phyloP scores from a whole-genome alignment of 345 rosid species.

The Geranium brycei region DNA sequence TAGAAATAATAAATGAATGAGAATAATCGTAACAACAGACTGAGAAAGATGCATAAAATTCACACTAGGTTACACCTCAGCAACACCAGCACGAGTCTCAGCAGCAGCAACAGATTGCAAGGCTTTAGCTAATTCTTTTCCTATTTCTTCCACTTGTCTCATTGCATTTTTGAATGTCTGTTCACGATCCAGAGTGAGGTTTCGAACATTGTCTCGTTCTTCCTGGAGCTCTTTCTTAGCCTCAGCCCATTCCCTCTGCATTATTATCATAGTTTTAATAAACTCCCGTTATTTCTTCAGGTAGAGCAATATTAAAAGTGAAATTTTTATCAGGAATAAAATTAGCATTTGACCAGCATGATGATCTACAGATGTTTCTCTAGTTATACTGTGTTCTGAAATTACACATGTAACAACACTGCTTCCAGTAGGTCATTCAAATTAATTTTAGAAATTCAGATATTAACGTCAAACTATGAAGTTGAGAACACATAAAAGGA shows the following conservation, averaged over 20 bases:
- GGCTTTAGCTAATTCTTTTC: conserved; percentile 60
- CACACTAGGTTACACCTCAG: conserved; percentile 44
- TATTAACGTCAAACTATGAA: no score
- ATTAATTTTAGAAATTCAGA: no score
- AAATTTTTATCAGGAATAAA: no score
- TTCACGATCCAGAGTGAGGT: conserved; percentile 50
- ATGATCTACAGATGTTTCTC: no score
- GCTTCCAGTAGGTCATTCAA: no score
- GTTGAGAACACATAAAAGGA: no score
- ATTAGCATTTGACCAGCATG: no score
- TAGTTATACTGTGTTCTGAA: no score
- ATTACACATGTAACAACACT: no score
- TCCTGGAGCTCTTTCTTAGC: conserved; percentile 80
- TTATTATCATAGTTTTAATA: neutral
- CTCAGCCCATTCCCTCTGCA: conserved; percentile 90
- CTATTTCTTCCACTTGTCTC: conserved; percentile 78
- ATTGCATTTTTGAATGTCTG: conserved; percentile 56
- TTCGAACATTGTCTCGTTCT: conserved; percentile 59
- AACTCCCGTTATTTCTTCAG: neutral
- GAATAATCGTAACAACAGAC: neutral
- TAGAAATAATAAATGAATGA: neutral
- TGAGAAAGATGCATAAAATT: neutral
- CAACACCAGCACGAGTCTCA: conserved; percentile 73
- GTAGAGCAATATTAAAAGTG: no score
- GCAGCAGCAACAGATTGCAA: conserved; percentile 67